Conservation (phyloP, 2,329 filamentous ascomycete species). For the Aschersonia sp. region DNA sequence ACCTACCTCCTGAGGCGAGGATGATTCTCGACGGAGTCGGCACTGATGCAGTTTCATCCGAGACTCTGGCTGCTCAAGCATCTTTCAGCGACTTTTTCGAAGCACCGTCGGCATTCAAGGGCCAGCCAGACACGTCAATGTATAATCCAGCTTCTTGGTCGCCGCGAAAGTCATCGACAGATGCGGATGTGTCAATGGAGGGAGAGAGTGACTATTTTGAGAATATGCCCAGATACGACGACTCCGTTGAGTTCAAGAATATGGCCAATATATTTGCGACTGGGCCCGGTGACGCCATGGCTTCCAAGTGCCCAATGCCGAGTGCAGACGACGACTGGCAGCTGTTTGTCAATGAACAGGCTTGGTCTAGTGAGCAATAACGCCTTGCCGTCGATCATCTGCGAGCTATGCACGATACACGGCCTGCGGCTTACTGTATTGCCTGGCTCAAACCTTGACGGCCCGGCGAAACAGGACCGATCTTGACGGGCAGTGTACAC, state of each 20-base stretch:
- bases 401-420: too few species aligned
- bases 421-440: too few species aligned
- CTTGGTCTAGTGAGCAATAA: conserved; percentile 18
- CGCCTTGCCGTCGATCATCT: neutral
- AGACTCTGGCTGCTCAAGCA: conserved; percentile 6
- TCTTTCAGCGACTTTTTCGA: neutral
- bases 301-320: conserved; percentile 2
- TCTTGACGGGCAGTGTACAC: too few species aligned
- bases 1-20: conserved; percentile 26
- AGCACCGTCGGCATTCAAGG: neutral
- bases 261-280: neutral
- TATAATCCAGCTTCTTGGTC: neutral
- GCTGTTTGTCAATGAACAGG: conserved; percentile 15
- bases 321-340: conserved; percentile 12
- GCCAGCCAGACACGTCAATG: neutral
- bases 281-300: neutral
- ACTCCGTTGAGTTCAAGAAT: neutral
- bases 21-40: conserved; percentile 21
- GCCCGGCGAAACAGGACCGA: too few species aligned
- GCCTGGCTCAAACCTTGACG: too few species aligned
- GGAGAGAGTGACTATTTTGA: too few species aligned
- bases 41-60: conserved; percentile 12
- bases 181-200: too few species aligned
- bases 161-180: neutral
- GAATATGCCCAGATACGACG: neutral